These are phyloP conservation scores for Acanthamoeba sp. DNA, from an alignment of 208 protist genomes.

Conservation along the genomic window DNA sequence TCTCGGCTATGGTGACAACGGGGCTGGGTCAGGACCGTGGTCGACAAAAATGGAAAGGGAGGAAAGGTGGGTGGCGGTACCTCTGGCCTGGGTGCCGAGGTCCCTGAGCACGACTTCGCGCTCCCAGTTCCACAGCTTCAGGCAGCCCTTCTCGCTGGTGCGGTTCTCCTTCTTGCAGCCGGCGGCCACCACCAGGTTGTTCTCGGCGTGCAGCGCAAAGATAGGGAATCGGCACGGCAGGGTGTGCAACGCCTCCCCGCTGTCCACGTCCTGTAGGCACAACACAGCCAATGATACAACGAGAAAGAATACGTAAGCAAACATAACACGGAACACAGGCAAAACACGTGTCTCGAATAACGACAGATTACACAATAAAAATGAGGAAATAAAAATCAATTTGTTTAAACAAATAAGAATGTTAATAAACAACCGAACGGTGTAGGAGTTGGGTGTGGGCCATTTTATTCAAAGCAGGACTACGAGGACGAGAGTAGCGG, in stretches of 20 bases:
- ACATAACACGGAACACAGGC: too few species aligned
- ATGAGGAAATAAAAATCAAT: too few species aligned
- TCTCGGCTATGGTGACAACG: not conserved
- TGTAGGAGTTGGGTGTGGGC: not conserved
- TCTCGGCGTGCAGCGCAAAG: slow-evolving; percentile 34
- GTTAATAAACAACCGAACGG: not conserved
- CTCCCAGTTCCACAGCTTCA: slow-evolving; percentile 45
- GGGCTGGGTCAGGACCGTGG: not conserved
- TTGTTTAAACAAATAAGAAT: not conserved
- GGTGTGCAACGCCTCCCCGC: not conserved
- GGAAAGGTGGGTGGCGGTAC: not conserved
- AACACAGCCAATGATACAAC: too few species aligned
- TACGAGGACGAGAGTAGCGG: not conserved
- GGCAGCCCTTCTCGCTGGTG: slow-evolving; percentile 35
- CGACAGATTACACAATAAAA: too few species aligned
- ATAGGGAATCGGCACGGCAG: slow-evolving; percentile 11
- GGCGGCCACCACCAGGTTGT: not conserved
- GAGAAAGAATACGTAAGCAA: too few species aligned
- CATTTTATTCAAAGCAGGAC: not conserved
- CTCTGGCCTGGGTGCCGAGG: not conserved
- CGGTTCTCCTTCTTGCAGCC: slow-evolving; percentile 50
- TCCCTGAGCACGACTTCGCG: not conserved
- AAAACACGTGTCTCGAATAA: too few species aligned
- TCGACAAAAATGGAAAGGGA: not conserved
- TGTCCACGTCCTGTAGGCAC: slow-evolving; percentile 3